A percentile compares a stretch with the other conserved stretches of the same genome.
phyloP scores from a whole-genome alignment of 169 alveolate species.

The Cryptosporidium canis region DNA sequence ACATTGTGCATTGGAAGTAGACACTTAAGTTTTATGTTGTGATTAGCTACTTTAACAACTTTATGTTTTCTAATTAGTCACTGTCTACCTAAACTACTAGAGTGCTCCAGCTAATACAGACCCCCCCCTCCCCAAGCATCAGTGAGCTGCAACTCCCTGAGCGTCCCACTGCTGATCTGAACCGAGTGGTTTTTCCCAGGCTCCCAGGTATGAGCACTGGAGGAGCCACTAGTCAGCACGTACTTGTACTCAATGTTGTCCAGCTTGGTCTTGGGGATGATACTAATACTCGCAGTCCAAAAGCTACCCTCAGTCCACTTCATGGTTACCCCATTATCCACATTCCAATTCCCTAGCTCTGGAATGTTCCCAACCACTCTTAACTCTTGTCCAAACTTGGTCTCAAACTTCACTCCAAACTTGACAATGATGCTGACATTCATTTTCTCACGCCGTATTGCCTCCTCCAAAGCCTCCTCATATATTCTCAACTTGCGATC shows the following conservation, averaged over 20 bases:
- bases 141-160: constrained; percentile 36
- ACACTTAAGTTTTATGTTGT: not conserved
- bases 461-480: constrained; percentile 69
- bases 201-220: constrained; percentile 32
- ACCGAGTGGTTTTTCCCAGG: constrained; percentile 68
- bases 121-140: constrained; percentile 75
- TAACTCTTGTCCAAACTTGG: constrained; percentile 53
- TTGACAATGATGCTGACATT: not conserved
- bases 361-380: constrained; percentile 60
- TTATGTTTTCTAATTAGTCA: not conserved
- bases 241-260: constrained; percentile 70
- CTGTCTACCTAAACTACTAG: not conserved
- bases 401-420: constrained; percentile 52
- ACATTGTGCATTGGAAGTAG: not conserved
- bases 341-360: constrained; percentile 61
- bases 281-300: constrained; percentile 25
- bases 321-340: constrained; percentile 31
- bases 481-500: constrained; percentile 59
- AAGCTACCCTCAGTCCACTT: constrained; percentile 57
- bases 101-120: not conserved
- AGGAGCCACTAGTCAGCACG: not conserved
- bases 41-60: not conserved
- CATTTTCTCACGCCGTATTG: constrained; percentile 61
- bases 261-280: not conserved
- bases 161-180: constrained; percentile 24